phyloP scores from a whole-genome alignment of 2,329 filamentous ascomycete species.

The Beauveria brongniartii region DNA sequence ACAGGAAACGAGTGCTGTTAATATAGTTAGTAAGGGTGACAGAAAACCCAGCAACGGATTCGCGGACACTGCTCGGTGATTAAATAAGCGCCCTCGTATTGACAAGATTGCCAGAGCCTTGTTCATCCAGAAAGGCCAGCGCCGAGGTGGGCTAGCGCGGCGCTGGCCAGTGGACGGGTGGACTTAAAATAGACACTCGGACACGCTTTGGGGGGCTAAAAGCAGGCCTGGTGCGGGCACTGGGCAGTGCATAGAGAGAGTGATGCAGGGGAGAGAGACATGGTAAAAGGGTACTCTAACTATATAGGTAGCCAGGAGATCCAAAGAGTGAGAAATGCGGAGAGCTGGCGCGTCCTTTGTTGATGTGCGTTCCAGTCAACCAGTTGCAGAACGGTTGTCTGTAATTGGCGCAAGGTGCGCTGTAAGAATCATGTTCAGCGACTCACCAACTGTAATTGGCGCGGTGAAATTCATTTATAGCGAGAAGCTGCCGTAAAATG shows the following conservation, averaged over 20 bases:
- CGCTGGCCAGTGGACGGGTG: neutral
- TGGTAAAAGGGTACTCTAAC: neutral
- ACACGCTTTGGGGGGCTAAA: neutral
- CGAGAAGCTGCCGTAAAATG: too few relatives aligned
- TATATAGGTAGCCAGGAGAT: neutral
- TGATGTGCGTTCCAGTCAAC: neutral
- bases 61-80: neutral
- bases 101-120: neutral
- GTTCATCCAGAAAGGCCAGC: neutral
- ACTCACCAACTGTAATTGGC: too few relatives aligned
- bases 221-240: neutral
- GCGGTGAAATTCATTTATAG: too few relatives aligned
- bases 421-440: neutral
- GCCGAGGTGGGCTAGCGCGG: neutral
- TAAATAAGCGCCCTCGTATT: neutral
- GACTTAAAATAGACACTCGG: neutral
- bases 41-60: neutral
- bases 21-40: too few relatives aligned
- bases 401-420: neutral
- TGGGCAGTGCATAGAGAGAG: neutral
- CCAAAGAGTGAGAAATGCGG: neutral
- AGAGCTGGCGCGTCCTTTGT: constrained; percentile 1
- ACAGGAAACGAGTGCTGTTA: neutral
- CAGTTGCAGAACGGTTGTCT: neutral
- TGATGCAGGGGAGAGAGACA: neutral